A percentile compares a stretch with the other conserved stretches of the same genome.
These are phyloP conservation scores for Tetratostichococcus sp. DNA, from an alignment of 139 green algal genomes.

Conservation along the genomic window DNA sequence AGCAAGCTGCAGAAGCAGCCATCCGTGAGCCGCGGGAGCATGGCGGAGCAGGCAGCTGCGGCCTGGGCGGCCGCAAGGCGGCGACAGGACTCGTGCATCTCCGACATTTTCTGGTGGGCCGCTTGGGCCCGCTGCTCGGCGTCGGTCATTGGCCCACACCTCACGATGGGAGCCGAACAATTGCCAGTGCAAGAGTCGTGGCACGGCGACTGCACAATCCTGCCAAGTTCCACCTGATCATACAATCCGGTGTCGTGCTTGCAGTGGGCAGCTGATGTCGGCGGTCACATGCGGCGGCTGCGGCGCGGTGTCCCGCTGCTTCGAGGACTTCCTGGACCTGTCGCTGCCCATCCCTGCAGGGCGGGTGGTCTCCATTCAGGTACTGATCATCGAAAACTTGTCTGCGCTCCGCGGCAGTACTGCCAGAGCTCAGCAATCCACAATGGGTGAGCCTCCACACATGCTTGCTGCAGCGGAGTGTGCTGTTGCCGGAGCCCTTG, in stretches of 20 bases:
- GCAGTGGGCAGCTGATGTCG: conserved; percentile 65
- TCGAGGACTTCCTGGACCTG: conserved; percentile 75
- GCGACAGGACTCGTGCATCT: not conserved
- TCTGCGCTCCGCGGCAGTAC: too few species aligned
- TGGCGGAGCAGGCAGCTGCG: not conserved
- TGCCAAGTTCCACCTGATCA: too few species aligned
- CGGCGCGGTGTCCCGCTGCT: conserved; percentile 53
- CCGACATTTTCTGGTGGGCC: conserved; percentile 6
- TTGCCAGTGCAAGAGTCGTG: too few species aligned
- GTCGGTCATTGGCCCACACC: too few species aligned
- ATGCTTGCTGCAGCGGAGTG: too few species aligned
- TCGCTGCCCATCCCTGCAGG: conserved; percentile 58
- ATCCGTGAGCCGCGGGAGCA: not conserved
- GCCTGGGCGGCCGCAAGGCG: not conserved
- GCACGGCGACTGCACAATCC: too few species aligned
- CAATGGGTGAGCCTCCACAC: too few species aligned
- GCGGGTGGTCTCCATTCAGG: conserved; percentile 14
- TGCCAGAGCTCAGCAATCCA: too few species aligned
- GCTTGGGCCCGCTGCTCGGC: too few species aligned
- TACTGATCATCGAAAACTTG: not conserved
- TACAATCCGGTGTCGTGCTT: too few species aligned
- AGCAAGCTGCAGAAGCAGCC: not conserved
- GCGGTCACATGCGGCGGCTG: conserved; percentile 67
- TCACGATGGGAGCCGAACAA: too few species aligned
- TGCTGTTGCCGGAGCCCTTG: too few species aligned